Evolutionary conservation across 306 rosid genomes (phyloP), one percentile per base, ranked within the genome.

Genomic region (Alnus glutinosa): DNA sequence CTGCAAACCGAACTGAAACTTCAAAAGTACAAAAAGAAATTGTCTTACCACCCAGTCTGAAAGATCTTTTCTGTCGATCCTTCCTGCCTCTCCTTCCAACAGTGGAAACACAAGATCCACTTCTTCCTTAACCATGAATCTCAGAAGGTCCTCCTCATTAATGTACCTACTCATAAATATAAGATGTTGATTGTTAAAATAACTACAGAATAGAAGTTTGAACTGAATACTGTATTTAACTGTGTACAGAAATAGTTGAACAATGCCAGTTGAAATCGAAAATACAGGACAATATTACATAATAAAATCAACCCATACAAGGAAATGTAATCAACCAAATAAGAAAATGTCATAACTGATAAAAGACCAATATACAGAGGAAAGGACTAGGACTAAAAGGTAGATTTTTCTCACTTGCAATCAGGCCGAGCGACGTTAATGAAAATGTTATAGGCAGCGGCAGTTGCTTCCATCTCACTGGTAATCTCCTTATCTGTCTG

Each of bases 401-500:
- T 76, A 57, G 50, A 55, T 75, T 70, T 70, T 78, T 76, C 95
- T 86, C 88, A 92, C 99, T 75, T 84, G 89, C 88, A 83, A 71
- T 83, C 89, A 23, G 80, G 89, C 67, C 58, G 80, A 61, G 92
- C 94, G n/a, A 95, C 90, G 71, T 93, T 95, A 73, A 73, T 75
- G 88, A 95, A 91, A 78, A 95, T 87, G 77, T 82, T 50, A 83
- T 81, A 85, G 77, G 97, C 98, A 2, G 98, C 96, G 44, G 90
- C 91, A 72, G 82, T 87, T 74, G 99, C 98, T 83, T 95, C 96
- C 98, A 91, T 91, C 94, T 91, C 99, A 84, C 81, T 92, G 36
- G 97, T 86, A 77, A 95, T 95, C 82, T 90, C 94, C 78, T 83
- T 78, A 73, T 90, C 98, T 10, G 79, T 79, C 77, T 78, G 92